phyloP scores from a whole-genome alignment of 768 basidiomycete genomes.

The Pleurotus tuber-regium region DNA sequence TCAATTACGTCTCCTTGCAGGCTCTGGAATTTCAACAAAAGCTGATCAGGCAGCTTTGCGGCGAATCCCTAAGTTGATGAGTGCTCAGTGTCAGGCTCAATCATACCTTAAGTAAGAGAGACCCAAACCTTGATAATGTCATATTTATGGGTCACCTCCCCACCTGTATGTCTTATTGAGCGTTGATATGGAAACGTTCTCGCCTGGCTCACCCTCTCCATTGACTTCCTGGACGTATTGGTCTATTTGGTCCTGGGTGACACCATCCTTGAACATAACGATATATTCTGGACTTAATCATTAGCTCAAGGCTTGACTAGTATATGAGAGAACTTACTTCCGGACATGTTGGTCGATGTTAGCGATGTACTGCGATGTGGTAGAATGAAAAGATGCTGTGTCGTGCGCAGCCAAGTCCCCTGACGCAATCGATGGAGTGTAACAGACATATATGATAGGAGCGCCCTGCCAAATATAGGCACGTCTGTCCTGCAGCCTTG shows the following conservation, averaged over 20 bases:
- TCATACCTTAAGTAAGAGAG: not conserved
- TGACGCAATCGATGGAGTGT: conserved; percentile 9
- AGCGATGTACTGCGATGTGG: too few relatives aligned
- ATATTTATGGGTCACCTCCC: conserved; percentile 39
- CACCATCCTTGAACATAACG: conserved; percentile 51
- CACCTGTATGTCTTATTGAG: conserved; percentile 28
- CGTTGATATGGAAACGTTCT: not conserved
- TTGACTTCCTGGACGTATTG: conserved; percentile 36
- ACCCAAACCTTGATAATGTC: conserved; percentile 33
- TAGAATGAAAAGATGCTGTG: not conserved
- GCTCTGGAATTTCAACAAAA: conserved; percentile 23
- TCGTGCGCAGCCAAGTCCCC: conserved; percentile 5
- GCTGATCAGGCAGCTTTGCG: conserved; percentile 31
- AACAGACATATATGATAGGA: too few relatives aligned
- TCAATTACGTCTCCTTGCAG: conserved; percentile 17
- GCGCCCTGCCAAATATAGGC: too few relatives aligned
- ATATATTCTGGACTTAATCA: conserved; percentile 47
- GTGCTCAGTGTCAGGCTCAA: not conserved
- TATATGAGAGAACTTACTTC: conserved; percentile 6
- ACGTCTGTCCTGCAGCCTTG: too few relatives aligned
- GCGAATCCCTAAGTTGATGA: conserved; percentile 44
- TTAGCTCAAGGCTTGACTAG: not conserved
- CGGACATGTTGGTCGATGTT: conserved; percentile 15
- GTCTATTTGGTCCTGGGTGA: conserved; percentile 37
- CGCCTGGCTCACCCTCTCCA: conserved; percentile 30